phyloP scores from a whole-genome alignment of 2,329 filamentous ascomycete genomes.

The Xenoacremonium recifei region DNA sequence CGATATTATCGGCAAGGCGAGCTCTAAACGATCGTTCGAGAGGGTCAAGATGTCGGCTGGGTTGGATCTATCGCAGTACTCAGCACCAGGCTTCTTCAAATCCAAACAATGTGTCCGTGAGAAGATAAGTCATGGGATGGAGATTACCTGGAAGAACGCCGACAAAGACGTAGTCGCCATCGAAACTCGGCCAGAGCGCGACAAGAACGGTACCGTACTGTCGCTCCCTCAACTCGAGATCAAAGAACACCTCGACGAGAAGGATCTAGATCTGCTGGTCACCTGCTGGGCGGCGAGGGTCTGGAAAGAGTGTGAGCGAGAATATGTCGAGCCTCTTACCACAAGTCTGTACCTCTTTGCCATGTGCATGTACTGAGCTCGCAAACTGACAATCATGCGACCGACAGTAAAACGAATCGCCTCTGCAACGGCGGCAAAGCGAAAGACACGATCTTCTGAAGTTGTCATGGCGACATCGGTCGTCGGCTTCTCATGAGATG shows the following conservation, averaged over 20 bases:
- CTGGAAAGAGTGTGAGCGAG: conserved; percentile 24
- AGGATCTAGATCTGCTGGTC: conserved; percentile 27
- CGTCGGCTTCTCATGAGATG: too few species aligned
- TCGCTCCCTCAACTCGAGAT: conserved; percentile 23
- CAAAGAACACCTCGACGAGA: conserved; percentile 19
- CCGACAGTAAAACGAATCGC: too few species aligned
- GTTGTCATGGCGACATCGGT: too few species aligned
- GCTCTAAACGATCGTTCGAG: conserved; percentile 18
- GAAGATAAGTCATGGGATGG: conserved; percentile 18
- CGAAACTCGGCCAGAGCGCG: conserved; percentile 22
- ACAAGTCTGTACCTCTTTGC: too few species aligned
- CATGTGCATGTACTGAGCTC: too few species aligned
- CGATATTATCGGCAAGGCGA: conserved; percentile 17
- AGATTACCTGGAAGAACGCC: conserved; percentile 24
- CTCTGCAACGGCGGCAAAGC: too few species aligned
- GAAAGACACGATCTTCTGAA: too few species aligned
- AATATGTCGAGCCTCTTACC: conserved; percentile 20
- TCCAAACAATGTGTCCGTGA: conserved; percentile 17
- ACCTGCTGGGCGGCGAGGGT: conserved; percentile 28
- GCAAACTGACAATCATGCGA: too few species aligned
- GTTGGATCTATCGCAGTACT: conserved; percentile 16
- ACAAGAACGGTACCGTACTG: conserved; percentile 12
- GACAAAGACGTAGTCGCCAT: conserved; percentile 19
- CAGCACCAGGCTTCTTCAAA: conserved; percentile 21
- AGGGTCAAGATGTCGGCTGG: conserved; percentile 17